Conservation (phyloP, 345 rosid genomes). For the Brassica incana region DNA sequence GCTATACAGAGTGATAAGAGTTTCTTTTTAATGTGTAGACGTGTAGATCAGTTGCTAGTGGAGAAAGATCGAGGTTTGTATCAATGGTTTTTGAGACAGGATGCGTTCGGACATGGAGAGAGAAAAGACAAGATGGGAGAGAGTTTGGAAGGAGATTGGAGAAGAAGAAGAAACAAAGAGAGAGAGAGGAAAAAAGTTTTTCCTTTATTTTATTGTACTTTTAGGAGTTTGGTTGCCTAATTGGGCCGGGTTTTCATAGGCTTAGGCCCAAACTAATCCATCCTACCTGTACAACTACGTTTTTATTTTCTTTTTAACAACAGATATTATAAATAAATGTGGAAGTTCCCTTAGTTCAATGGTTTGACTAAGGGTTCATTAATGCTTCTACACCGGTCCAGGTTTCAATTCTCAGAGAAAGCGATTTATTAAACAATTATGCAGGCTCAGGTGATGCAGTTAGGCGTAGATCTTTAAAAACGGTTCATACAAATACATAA, state of each 20-base stretch:
- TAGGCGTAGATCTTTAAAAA: no score
- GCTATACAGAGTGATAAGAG: conserved; percentile 20
- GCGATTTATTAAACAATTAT: no score
- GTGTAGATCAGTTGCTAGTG: conserved; percentile 37
- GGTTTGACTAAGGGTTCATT: no score
- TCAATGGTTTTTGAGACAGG: conserved; percentile 31
- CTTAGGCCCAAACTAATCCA: conserved; percentile 12
- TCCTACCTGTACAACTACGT: no score
- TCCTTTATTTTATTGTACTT: not conserved
- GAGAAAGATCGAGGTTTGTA: conserved; percentile 33
- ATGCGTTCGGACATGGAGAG: conserved; percentile 33
- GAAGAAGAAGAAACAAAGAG: conserved; percentile 12
- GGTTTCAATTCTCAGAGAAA: no score
- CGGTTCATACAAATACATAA: no score
- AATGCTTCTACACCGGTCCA: no score
- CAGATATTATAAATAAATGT: no score
- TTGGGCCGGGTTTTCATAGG: not conserved
- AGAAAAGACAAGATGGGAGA: not conserved
- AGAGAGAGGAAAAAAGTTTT: not conserved
- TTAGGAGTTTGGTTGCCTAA: conserved; percentile 32
- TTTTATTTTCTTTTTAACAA: no score
- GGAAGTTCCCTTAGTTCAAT: no score
- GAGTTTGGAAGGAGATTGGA: not conserved
- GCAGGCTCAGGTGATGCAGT: no score
- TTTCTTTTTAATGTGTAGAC: not conserved